A percentile compares a stretch with the other conserved stretches of the same genome.
These are phyloP conservation scores for Mycena indigotica DNA, from an alignment of 768 basidiomycete genomes.

Conservation along the genomic window DNA sequence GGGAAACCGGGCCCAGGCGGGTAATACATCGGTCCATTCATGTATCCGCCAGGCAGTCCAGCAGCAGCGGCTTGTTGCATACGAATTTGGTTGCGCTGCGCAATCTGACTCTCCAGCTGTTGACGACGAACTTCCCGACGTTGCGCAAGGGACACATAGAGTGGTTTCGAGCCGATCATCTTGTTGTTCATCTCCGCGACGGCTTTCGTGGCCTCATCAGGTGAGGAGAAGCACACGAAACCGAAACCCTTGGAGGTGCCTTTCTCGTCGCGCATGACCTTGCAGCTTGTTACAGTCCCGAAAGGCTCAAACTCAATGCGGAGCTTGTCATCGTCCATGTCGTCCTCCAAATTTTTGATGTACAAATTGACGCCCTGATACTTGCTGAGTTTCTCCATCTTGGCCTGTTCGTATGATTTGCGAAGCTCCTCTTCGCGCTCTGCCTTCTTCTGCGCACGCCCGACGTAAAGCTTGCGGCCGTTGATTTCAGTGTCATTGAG, in stretches of 20 bases:
- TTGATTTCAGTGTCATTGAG: conserved; percentile 85
- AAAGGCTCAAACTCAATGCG: conserved; percentile 95
- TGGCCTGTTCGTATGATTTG: conserved; percentile 90
- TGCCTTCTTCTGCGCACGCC: conserved; percentile 96
- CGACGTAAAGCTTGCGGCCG: conserved; percentile 90
- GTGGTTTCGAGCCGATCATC: conserved; percentile 97
- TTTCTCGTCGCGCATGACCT: conserved; percentile 99
- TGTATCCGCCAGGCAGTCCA: conserved; percentile 78
- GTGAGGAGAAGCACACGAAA: conserved; percentile 98
- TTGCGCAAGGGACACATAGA: conserved; percentile 98
- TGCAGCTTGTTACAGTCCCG: conserved; percentile 96
- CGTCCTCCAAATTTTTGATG: conserved; percentile 99
- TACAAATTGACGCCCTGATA: conserved; percentile 99
- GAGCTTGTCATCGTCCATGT: conserved; percentile 96
- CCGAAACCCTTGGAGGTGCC: conserved; percentile 93
- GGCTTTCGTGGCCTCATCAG: conserved; percentile 98
- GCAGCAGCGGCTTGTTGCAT: conserved; percentile 94
- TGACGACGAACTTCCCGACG: conserved; percentile 97
- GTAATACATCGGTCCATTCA: conserved; percentile 87
- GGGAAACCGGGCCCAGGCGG: conserved; percentile 81
- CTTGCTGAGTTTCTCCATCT: conserved; percentile 97
- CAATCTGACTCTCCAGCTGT: conserved; percentile 98
- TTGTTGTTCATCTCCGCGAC: conserved; percentile 99
- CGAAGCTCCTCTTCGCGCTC: conserved; percentile 98
- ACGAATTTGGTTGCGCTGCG: conserved; percentile 95